Percentiles rank a stretch among this genome's conserved stretches.
These are phyloP conservation scores for Lactifluus hygrophoroides DNA, from an alignment of 768 basidiomycete genomes.

Conservation along the genomic window DNA sequence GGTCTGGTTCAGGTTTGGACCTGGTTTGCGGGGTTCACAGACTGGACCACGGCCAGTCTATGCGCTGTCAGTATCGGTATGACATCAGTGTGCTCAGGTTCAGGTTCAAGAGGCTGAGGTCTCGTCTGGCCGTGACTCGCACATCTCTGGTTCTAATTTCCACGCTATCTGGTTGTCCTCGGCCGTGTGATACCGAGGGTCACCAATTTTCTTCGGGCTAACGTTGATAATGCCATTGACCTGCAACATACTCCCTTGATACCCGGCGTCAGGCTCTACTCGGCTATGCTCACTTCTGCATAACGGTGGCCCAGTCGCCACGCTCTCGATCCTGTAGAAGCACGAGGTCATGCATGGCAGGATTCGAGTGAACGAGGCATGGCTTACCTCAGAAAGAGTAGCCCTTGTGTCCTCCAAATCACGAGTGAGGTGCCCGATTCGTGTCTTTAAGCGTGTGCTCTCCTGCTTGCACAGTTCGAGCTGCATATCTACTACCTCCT, in stretches of 20 bases:
- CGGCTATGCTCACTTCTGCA: neutral
- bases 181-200: neutral
- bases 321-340: slow-evolving; percentile 65
- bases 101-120: neutral
- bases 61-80: slow-evolving; percentile 6
- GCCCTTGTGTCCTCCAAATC: slow-evolving; percentile 61
- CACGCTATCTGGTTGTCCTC: slow-evolving; percentile 5
- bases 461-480: slow-evolving; percentile 76
- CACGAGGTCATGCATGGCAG: neutral
- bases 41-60: too few species aligned
- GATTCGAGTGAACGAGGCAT: neutral
- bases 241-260: neutral
- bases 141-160: neutral
- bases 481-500: slow-evolving; percentile 86
- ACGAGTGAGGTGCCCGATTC: slow-evolving; percentile 66
- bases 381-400: slow-evolving; percentile 59
- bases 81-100: slow-evolving; percentile 1
- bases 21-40: too few species aligned
- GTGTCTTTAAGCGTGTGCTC: slow-evolving; percentile 60
- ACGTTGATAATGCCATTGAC: neutral
- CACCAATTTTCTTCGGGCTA: neutral
- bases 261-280: neutral
- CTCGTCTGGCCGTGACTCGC: neutral
- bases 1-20: too few species aligned
- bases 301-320: slow-evolving; percentile 22